Base-by-base conservation (phyloP, 805 yeast species). In the Wickerhamomyces rabaulensis region DNA sequence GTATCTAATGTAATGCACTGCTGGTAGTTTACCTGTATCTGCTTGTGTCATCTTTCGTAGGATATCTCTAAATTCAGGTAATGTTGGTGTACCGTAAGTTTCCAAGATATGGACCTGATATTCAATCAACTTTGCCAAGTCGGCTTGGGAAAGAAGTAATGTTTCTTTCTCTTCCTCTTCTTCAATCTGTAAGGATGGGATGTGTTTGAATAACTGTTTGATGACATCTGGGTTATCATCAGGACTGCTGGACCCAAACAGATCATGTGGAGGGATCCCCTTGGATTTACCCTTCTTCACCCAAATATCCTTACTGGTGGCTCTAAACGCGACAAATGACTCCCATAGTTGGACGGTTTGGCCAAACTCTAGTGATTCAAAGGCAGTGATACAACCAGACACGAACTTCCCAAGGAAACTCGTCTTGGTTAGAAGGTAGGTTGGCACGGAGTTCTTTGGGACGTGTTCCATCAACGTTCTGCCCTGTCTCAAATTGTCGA, bases 1-100 rank as follows among this genome's bases (percentile, higher is more conserved):
- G 54, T 82, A 85, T 41, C 71, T 73, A 40, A 85, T 70, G 54
- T 82, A 83, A 55, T 80, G 75, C 21, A 75, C 61, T 0, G 76
- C 65, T 0, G 80, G 75, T 5, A 76, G 63, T 40, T 69, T 68
- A 5, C 66, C 63, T 25, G 56, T 56, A 39, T 76, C 78, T 0
- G 75, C 66, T 16, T 73, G 71, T 1, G 81, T 69, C 76, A 80
- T 73, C 9, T 70, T 49, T 10, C 50, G 53, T 56, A 82, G 64
- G 1, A 78, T 67, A 4, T 62, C 57, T 46, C 64, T 66, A 19
- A 82, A 61, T 10, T 68, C 57, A 9, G 66, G 62, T 0, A 84
- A 79, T 0, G 79, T 70, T 2, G 75, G 68, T 0, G 78, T 68
- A 1, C 85, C 82, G 51, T 66, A 71, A 1, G 70, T 61, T 52